Conservation (phyloP, 2,329 filamentous ascomycete genomes). For the Nemania serpens region DNA sequence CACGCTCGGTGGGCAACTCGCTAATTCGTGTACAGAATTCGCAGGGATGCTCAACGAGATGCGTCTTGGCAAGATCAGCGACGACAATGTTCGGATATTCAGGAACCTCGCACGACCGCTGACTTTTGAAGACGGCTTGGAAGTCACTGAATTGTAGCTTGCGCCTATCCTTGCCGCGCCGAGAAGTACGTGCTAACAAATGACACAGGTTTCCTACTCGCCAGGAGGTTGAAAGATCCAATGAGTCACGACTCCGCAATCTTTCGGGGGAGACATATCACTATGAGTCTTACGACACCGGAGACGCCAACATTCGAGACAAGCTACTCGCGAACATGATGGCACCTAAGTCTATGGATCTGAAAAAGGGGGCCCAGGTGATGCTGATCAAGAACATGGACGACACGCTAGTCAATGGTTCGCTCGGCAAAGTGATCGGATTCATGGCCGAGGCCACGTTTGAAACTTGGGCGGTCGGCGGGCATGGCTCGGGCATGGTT, state of each 20-base stretch:
- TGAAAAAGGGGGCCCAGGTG: constrained; percentile 93
- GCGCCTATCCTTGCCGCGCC: background rate
- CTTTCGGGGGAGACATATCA: constrained; percentile 70
- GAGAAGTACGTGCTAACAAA: constrained; percentile 18
- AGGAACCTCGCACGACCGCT: constrained; percentile 72
- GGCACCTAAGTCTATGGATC: constrained; percentile 77
- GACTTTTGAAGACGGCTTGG: constrained; percentile 72
- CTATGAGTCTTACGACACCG: constrained; percentile 77
- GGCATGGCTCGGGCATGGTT: constrained; percentile 49
- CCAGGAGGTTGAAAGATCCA: constrained; percentile 85
- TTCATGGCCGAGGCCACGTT: constrained; percentile 66
- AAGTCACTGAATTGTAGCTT: constrained; percentile 78
- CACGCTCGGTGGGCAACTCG: background rate
- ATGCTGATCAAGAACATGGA: constrained; percentile 99
- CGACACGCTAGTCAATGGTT: constrained; percentile 90
- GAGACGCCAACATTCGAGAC: constrained; percentile 73
- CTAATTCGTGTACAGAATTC: constrained; percentile 61
- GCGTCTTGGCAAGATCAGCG: constrained; percentile 81
- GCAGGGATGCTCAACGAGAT: constrained; percentile 97
- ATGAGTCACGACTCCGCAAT: constrained; percentile 71
- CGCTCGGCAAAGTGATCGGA: constrained; percentile 80
- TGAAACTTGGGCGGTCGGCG: constrained; percentile 37
- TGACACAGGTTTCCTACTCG: constrained; percentile 77
- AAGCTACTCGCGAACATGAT: constrained; percentile 88
- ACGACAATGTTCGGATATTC: constrained; percentile 78